Percentiles rank a stretch among this genome's conserved stretches.
Evolutionary conservation across 2,329 filamentous ascomycete species (phyloP).

Genomic region (Ceratocystis smalleyi): DNA sequence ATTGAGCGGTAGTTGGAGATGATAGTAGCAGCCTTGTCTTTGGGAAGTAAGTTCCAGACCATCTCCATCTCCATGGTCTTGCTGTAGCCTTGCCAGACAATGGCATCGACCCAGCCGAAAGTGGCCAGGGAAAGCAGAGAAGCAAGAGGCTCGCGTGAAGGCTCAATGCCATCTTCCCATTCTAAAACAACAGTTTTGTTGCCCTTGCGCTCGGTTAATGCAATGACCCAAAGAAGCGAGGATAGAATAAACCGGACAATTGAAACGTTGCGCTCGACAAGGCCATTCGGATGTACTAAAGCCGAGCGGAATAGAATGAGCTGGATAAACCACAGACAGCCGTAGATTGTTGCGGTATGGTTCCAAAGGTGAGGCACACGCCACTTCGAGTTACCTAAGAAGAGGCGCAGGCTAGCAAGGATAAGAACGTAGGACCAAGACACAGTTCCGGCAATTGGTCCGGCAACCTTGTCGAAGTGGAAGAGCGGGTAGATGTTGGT

Average conservation of each 20-base stretch:
- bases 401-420: slow-evolving; percentile 58
- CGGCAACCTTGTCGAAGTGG: slow-evolving; percentile 37
- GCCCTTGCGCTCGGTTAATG: slow-evolving; percentile 71
- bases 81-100: slow-evolving; percentile 80
- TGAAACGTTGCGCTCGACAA: slow-evolving; percentile 45
- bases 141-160: slow-evolving; percentile 71
- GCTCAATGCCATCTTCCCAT: slow-evolving; percentile 76
- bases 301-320: slow-evolving; percentile 70
- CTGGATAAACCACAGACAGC: slow-evolving; percentile 62
- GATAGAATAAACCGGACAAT: slow-evolving; percentile 61
- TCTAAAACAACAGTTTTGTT: slow-evolving; percentile 80
- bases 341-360: slow-evolving; percentile 77
- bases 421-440: slow-evolving; percentile 70
- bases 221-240: slow-evolving; percentile 58
- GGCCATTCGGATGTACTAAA: slow-evolving; percentile 59
- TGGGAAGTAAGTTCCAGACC: slow-evolving; percentile 82
- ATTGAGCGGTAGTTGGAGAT: slow-evolving; percentile 70
- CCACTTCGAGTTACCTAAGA: slow-evolving; percentile 48
- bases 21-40: slow-evolving; percentile 72
- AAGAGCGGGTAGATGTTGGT: slow-evolving; percentile 52
- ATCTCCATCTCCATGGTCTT: slow-evolving; percentile 66
- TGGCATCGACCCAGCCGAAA: slow-evolving; percentile 78
- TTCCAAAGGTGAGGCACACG: slow-evolving; percentile 68
- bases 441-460: slow-evolving; percentile 32
- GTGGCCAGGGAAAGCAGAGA: slow-evolving; percentile 78